A percentile compares a stretch with the other conserved stretches of the same genome.
phyloP scores from a whole-genome alignment of 2,329 filamentous ascomycete genomes.

The Lomentospora prolificans region DNA sequence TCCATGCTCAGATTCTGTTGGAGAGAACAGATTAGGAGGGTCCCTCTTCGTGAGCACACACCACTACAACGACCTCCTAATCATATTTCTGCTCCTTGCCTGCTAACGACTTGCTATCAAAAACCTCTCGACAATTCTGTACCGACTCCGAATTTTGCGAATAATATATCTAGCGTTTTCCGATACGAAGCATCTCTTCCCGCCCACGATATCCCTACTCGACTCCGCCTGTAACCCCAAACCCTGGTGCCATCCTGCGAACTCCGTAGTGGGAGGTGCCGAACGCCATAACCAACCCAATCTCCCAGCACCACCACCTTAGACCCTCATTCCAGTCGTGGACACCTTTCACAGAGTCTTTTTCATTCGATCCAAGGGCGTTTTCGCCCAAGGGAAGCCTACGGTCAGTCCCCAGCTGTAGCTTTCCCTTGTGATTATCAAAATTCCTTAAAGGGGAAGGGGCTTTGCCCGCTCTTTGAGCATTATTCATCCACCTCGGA shows the following conservation, averaged over 20 bases:
- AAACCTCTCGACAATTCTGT: not conserved
- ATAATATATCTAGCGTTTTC: not conserved
- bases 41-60: slow-evolving; percentile 8
- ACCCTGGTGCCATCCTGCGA: not conserved
- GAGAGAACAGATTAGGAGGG: slow-evolving; percentile 6
- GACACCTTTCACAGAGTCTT: not conserved
- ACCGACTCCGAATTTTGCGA: not conserved
- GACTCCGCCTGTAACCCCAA: not conserved
- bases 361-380: not conserved
- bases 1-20: not conserved
- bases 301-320: not conserved
- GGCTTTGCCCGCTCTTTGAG: not conserved
- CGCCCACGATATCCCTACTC: not conserved
- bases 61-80: slow-evolving; percentile 4
- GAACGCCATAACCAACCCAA: not conserved
- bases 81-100: not conserved
- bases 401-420: not conserved
- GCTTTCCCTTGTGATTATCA: not conserved
- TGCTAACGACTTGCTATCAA: not conserved
- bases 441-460: not conserved
- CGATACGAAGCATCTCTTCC: not conserved
- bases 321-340: not conserved
- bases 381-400: not conserved
- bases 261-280: not conserved
- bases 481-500: slow-evolving; percentile 1